phyloP scores from a whole-genome alignment of 345 rosid species.

The Populus simonii region DNA sequence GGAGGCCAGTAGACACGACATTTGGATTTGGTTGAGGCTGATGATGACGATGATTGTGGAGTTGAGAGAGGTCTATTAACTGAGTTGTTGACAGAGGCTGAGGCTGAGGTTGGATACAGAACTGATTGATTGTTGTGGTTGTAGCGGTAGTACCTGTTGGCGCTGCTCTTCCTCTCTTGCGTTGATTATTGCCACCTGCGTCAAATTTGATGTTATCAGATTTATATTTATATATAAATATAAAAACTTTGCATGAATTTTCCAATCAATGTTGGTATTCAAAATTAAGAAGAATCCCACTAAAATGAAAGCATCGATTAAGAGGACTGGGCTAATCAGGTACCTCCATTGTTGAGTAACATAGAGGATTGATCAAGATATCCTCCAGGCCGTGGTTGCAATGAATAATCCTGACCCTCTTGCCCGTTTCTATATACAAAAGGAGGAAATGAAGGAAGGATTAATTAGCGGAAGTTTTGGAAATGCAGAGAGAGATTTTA shows the following conservation, averaged over 20 bases:
- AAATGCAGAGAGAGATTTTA: not conserved
- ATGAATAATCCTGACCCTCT: conserved; percentile 57
- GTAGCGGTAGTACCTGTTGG: conserved; percentile 8
- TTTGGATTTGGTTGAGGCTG: conserved; percentile 36
- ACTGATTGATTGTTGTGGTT: conserved; percentile 21
- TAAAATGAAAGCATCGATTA: not conserved
- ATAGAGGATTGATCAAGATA: conserved; percentile 55
- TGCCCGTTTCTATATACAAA: conserved; percentile 53
- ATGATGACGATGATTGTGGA: conserved; percentile 35
- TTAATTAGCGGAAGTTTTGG: not conserved
- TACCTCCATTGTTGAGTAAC: conserved; percentile 40
- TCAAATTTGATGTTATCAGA: not conserved
- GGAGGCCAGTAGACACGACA: conserved; percentile 79
- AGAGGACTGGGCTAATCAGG: not conserved
- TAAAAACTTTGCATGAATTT: not conserved
- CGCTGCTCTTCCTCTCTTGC: conserved; percentile 61
- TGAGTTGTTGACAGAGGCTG: conserved; percentile 34
- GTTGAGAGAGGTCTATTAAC: conserved; percentile 52
- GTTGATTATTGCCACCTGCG: conserved; percentile 29
- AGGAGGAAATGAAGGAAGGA: not conserved
- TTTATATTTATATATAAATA: not conserved
- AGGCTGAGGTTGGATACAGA: conserved; percentile 32
- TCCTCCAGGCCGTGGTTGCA: conserved; percentile 51
- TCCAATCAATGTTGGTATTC: not conserved
- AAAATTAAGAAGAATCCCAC: not conserved